These are phyloP conservation scores for Phlebiopsis flavidoalba DNA, from an alignment of 768 basidiomycete species.

Conservation along the genomic window DNA sequence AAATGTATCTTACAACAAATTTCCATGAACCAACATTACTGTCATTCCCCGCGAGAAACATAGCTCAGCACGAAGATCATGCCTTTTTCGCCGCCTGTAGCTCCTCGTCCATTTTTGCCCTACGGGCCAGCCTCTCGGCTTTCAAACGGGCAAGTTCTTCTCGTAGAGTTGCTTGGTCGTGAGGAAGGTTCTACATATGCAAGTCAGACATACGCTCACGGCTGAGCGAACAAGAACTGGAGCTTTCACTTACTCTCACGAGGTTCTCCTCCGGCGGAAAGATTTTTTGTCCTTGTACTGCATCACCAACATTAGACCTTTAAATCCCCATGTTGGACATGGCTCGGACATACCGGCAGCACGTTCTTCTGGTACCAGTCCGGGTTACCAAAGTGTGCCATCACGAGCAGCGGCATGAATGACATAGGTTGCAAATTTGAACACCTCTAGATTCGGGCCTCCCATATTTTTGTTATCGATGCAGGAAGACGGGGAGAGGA, in stretches of 20 bases:
- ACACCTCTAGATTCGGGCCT: slow-evolving; percentile 66
- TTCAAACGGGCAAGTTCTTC: slow-evolving; percentile 72
- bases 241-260: slow-evolving; percentile 36
- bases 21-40: not conserved
- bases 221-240: too few species aligned
- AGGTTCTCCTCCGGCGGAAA: slow-evolving; percentile 61
- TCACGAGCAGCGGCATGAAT: slow-evolving; percentile 76
- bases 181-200: slow-evolving; percentile 49
- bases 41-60: too few species aligned
- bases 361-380: slow-evolving; percentile 81
- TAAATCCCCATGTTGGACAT: not conserved
- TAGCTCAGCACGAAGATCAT: not conserved
- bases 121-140: slow-evolving; percentile 43
- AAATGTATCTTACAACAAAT: slow-evolving; percentile 8
- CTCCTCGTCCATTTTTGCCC: slow-evolving; percentile 37
- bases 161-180: slow-evolving; percentile 58
- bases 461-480: slow-evolving; percentile 2
- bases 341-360: slow-evolving; percentile 50
- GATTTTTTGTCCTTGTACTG: slow-evolving; percentile 67
- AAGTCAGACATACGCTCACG: not conserved
- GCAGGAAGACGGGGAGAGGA: not conserved
- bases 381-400: slow-evolving; percentile 84
- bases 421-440: slow-evolving; percentile 86
- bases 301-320: not conserved
- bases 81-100: slow-evolving; percentile 24